These are phyloP conservation scores for Diaporthe nobilis DNA, from an alignment of 2,329 filamentous ascomycete species.

Conservation along the genomic window DNA sequence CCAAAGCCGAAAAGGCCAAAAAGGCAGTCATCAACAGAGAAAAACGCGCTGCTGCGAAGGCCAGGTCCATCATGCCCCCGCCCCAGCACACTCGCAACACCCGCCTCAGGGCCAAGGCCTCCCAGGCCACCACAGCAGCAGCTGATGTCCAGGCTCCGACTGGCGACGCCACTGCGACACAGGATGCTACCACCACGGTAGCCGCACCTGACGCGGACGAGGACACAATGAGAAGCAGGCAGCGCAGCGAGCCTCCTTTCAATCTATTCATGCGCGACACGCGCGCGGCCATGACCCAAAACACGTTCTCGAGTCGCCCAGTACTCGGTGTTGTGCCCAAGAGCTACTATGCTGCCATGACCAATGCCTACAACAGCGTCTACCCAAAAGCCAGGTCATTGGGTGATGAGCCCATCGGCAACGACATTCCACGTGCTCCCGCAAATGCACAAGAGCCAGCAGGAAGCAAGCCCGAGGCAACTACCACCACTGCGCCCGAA, in stretches of 20 bases:
- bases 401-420: conserved; percentile 15
- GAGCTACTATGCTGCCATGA: neutral
- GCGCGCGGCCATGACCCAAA: neutral
- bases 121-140: neutral
- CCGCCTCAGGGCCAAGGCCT: conserved; percentile 21
- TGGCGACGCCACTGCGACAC: neutral
- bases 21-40: conserved; percentile 21
- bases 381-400: neutral
- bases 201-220: neutral
- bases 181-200: neutral
- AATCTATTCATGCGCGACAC: conserved; percentile 26
- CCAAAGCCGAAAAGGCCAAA: conserved; percentile 4
- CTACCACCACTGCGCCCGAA: neutral
- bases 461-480: neutral
- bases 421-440: neutral
- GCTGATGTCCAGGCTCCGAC: neutral
- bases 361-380: neutral
- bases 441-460: neutral
- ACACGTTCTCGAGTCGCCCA: conserved; percentile 16
- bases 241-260: conserved; percentile 5
- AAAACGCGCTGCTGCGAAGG: conserved; percentile 27
- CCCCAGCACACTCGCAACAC: conserved; percentile 19
- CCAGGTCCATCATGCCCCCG: neutral
- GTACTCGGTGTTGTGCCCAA: neutral
- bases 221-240: conserved; percentile 6